Evolutionary conservation across 306 rosid genomes (phyloP), one percentile per base, ranked within the genome.

Genomic region (Prunus persica): DNA sequence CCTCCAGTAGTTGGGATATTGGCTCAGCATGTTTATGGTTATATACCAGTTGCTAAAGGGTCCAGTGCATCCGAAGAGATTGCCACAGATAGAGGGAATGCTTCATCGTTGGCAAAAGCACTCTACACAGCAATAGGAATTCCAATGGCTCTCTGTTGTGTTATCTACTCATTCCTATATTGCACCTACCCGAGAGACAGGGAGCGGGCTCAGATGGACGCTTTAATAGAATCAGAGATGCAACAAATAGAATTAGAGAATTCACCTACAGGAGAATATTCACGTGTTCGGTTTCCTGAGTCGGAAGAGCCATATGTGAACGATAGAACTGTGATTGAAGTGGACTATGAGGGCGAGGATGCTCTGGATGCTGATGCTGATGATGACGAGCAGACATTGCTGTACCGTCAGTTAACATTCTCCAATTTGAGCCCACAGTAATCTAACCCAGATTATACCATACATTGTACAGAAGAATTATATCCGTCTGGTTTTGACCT

Each of bases 1-100:
- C 97, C 99, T 14, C 96, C 97, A 54, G 80, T 86, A 14, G 97
- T 95, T 61, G 99, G 99, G 49, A 76, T 95, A 56, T 79, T 95
- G 84, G 96, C 99, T 28, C 97, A 90, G 76, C 86, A 89, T 57
- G 85, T 90, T 54, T 95, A 89, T 67, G 99, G 99, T 27, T 95
- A 92, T 70, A 89, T 82, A 74, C 96, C 97, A 12, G 50, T 92
- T 78, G 80, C 71, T 27, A 32, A 52, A 65, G 97, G 91, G 51
- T 80, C 87, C 66, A 82, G 84, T 60, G 60, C 20, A 67, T 78
- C 87, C 2, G 91, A 87, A 78, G 89, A 80, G 78, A 80, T 85
- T 55, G 78, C 85, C 46, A 80, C 85, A 49, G 91, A 87, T 61
- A 84, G 88, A 66, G 77, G 47, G 49, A 85, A 87, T 72, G 91